These are phyloP conservation scores for Huntiella abstrusa DNA, from an alignment of 2,329 filamentous ascomycete genomes.

Conservation along the genomic window DNA sequence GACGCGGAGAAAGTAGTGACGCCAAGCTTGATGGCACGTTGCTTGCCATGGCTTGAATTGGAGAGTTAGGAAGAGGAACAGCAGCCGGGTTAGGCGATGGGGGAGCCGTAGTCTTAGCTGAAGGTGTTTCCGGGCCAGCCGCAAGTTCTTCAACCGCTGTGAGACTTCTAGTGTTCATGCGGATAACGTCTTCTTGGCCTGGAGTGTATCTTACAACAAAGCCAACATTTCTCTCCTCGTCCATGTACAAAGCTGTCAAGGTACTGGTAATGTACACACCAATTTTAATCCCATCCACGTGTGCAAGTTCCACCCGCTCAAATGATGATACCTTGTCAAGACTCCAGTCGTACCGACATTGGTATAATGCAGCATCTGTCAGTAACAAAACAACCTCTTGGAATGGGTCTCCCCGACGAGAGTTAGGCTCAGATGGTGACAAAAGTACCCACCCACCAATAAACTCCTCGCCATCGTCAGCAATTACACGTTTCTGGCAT, in stretches of 20 bases:
- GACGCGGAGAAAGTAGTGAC: conserved; percentile 24
- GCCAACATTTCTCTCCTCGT: conserved; percentile 66
- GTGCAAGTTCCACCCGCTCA: conserved; percentile 62
- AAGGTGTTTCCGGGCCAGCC: background rate
- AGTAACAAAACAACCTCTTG: conserved; percentile 78
- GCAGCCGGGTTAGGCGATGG: background rate
- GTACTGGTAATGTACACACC: conserved; percentile 87
- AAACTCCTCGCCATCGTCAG: conserved; percentile 66
- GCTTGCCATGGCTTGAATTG: conserved; percentile 10
- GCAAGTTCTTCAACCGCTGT: background rate
- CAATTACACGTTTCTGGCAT: conserved; percentile 69
- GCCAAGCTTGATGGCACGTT: conserved; percentile 20
- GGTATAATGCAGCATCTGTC: conserved; percentile 69
- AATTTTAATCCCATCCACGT: conserved; percentile 52
- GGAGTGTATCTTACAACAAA: conserved; percentile 63
- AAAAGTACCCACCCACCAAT: conserved; percentile 79
- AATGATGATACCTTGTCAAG: conserved; percentile 88
- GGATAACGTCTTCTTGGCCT: conserved; percentile 48
- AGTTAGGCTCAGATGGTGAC: conserved; percentile 52
- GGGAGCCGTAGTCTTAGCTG: background rate
- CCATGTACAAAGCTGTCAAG: conserved; percentile 55
- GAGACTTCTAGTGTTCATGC: conserved; percentile 60
- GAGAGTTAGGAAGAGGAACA: conserved; percentile 2
- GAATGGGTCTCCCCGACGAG: conserved; percentile 56
- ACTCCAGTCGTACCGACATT: conserved; percentile 85